Conservation (phyloP, 208 protist genomes). For the Herpetomonas tarakana region DNA sequence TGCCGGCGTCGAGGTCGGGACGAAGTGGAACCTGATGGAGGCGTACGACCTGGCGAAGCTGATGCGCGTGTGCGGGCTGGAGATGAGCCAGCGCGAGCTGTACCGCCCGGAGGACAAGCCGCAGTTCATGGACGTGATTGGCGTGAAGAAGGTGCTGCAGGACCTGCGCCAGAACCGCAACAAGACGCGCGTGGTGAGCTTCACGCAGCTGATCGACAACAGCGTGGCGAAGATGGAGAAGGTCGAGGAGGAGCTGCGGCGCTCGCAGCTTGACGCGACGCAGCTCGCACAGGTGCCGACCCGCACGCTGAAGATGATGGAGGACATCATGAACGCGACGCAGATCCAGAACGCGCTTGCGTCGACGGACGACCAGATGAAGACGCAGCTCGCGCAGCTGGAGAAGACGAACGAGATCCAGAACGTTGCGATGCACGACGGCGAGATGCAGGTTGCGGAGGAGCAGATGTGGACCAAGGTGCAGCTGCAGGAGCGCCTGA, state of each 20-base stretch:
- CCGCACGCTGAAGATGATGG: slow-evolving; percentile 61
- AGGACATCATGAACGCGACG: slow-evolving; percentile 82
- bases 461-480: slow-evolving; percentile 86
- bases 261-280: slow-evolving; percentile 63
- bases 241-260: slow-evolving; percentile 67
- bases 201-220: slow-evolving; percentile 79
- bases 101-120: slow-evolving; percentile 82
- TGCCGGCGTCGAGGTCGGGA: slow-evolving; percentile 76
- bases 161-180: slow-evolving; percentile 78
- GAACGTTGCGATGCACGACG: slow-evolving; percentile 76
- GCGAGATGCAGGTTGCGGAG: slow-evolving; percentile 82
- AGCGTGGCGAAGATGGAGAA: slow-evolving; percentile 79
- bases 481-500: slow-evolving; percentile 76
- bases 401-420: slow-evolving; percentile 82
- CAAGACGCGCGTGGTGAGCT: slow-evolving; percentile 78
- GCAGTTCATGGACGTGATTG: slow-evolving; percentile 84
- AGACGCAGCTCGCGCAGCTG: slow-evolving; percentile 73
- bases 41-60: too few species aligned
- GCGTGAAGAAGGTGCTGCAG: slow-evolving; percentile 72
- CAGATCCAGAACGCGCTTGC: slow-evolving; percentile 73
- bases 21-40: slow-evolving; percentile 81
- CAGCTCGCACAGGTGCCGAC: slow-evolving; percentile 65
- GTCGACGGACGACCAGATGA: slow-evolving; percentile 74
- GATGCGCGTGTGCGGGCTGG: too few species aligned
- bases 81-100: slow-evolving; percentile 80